Percentiles rank a stretch among this genome's conserved stretches.
Evolutionary conservation across 2,329 filamentous ascomycete species (phyloP).

Genomic region (Drechslerella dactyloides): DNA sequence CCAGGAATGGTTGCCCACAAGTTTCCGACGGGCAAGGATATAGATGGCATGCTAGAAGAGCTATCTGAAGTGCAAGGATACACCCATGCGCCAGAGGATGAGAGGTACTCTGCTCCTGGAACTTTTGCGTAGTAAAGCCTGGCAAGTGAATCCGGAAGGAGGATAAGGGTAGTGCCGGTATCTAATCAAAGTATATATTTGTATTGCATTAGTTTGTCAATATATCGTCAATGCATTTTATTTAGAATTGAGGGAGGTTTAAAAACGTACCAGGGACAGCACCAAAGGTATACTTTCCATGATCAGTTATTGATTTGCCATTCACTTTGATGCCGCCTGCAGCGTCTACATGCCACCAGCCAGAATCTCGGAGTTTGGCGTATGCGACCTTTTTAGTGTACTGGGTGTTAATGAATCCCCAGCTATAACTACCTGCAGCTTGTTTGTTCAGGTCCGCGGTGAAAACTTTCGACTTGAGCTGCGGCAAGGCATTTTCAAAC

Average conservation of each 20-base stretch:
- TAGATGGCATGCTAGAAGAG: conserved; percentile 57
- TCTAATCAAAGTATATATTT: conserved; percentile 57
- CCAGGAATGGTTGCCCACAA: conserved; percentile 57
- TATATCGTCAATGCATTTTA: not conserved
- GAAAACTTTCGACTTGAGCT: conserved; percentile 63
- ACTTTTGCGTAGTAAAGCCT: conserved; percentile 59
- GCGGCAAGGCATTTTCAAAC: conserved; percentile 71
- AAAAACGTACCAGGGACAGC: conserved; percentile 27
- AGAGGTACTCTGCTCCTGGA: conserved; percentile 57
- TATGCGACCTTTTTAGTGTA: conserved; percentile 65
- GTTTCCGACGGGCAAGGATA: conserved; percentile 57
- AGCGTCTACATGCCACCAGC: conserved; percentile 45
- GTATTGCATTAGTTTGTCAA: conserved; percentile 31
- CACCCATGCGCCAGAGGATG: conserved; percentile 57
- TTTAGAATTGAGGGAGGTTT: not conserved
- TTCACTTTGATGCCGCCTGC: conserved; percentile 37
- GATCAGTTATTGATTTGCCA: conserved; percentile 11
- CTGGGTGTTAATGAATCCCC: conserved; percentile 64
- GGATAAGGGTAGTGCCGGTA: conserved; percentile 60
- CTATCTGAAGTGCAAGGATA: conserved; percentile 57
- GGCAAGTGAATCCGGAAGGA: conserved; percentile 58
- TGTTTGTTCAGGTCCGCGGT: conserved; percentile 64
- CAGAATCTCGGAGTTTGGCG: conserved; percentile 49
- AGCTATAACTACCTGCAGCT: conserved; percentile 63
- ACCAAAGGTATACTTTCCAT: conserved; percentile 17